Evolutionary conservation across 352 stramenopile species (phyloP).

Genomic region (Plasmopara muralis): DNA sequence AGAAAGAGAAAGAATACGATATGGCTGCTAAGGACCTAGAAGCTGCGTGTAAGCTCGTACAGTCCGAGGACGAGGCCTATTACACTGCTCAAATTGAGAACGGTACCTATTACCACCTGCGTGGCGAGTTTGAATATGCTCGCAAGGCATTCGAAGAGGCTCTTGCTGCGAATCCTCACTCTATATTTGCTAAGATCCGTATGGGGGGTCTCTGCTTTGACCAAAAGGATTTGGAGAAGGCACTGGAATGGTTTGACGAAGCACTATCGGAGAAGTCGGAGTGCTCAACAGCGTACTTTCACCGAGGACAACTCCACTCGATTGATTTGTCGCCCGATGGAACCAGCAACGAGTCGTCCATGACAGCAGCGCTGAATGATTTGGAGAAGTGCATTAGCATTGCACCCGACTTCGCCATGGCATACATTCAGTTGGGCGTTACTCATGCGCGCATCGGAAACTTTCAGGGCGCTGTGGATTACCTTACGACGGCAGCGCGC

Average conservation of each 20-base stretch:
- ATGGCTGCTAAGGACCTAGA: slow-evolving; percentile 53
- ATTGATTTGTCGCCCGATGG: slow-evolving; percentile 60
- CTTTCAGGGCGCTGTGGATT: slow-evolving; percentile 65
- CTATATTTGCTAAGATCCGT: slow-evolving; percentile 75
- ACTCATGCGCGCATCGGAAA: slow-evolving; percentile 65
- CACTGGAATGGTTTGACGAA: slow-evolving; percentile 71
- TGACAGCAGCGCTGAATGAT: slow-evolving; percentile 51
- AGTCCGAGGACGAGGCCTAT: slow-evolving; percentile 44
- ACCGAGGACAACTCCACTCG: slow-evolving; percentile 75
- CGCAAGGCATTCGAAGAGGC: slow-evolving; percentile 59
- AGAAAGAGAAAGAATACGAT: slow-evolving; percentile 65
- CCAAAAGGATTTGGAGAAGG: slow-evolving; percentile 69
- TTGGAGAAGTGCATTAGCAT: slow-evolving; percentile 67
- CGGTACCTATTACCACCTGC: slow-evolving; percentile 70
- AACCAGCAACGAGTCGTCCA: slow-evolving; percentile 41
- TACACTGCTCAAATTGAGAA: slow-evolving; percentile 76
- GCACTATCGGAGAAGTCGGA: slow-evolving; percentile 55
- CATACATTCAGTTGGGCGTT: slow-evolving; percentile 77
- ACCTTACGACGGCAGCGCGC: slow-evolving; percentile 47
- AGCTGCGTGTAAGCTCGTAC: slow-evolving; percentile 38
- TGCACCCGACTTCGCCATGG: slow-evolving; percentile 70
- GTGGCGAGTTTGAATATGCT: slow-evolving; percentile 63
- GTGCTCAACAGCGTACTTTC: slow-evolving; percentile 74
- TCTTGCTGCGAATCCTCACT: slow-evolving; percentile 57
- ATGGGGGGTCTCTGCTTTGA: slow-evolving; percentile 80